Evolutionary conservation across 805 yeast species (phyloP).

Genomic region (Spathaspora girioi): DNA sequence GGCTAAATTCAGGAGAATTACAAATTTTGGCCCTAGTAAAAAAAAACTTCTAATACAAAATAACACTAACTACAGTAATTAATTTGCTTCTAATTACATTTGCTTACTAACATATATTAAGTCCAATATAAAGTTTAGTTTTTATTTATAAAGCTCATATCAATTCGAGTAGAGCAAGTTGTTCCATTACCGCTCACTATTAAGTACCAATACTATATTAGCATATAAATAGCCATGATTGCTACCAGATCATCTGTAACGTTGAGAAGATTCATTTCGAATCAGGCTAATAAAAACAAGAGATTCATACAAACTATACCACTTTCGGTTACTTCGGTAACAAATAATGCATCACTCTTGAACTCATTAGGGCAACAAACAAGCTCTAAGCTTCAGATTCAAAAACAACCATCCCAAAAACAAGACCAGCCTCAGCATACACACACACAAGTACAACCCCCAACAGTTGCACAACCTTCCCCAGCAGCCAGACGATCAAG

Average conservation of each 20-base stretch:
- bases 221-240: background rate
- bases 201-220: background rate
- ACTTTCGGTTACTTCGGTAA: constrained; percentile 13
- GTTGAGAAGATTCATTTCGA: constrained; percentile 5
- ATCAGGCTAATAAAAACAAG: constrained; percentile 9
- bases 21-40: background rate
- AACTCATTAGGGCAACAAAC: background rate
- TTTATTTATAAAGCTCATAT: background rate
- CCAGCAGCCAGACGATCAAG: constrained; percentile 24
- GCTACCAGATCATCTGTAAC: constrained; percentile 1
- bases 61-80: background rate
- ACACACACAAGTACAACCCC: constrained; percentile 11
- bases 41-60: background rate
- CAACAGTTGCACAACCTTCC: constrained; percentile 5
- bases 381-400: constrained; percentile 11
- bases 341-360: constrained; percentile 14
- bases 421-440: constrained; percentile 33
- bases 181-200: background rate
- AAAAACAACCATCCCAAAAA: constrained; percentile 4
- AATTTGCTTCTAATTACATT: background rate
- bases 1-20: background rate
- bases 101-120: too few relatives aligned
- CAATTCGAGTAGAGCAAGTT: background rate
- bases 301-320: constrained; percentile 36
- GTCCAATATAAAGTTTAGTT: too few relatives aligned